These are phyloP conservation scores for Suhomyces vadensis DNA, from an alignment of 805 yeast species.

Conservation along the genomic window DNA sequence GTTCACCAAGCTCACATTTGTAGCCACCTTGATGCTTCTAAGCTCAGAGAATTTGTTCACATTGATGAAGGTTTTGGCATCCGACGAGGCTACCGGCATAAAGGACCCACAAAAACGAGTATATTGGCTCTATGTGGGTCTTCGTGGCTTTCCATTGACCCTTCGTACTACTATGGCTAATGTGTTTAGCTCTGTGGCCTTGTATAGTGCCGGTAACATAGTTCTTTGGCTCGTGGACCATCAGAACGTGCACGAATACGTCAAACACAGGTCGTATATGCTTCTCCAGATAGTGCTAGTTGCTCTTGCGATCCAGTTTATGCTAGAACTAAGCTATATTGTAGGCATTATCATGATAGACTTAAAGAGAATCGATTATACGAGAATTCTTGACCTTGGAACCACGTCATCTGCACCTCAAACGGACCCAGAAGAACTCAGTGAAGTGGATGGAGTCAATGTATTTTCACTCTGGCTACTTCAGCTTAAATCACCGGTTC, in stretches of 20 bases:
- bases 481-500: conserved; percentile 13
- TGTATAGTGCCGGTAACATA: conserved; percentile 7
- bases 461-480: conserved; percentile 26
- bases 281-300: conserved; percentile 29
- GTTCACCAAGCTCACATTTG: conserved; percentile 22
- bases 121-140: conserved; percentile 31
- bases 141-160: conserved; percentile 27
- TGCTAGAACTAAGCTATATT: conserved; percentile 63
- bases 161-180: conserved; percentile 24
- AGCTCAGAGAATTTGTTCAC: conserved; percentile 33
- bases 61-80: conserved; percentile 25
- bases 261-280: conserved; percentile 20
- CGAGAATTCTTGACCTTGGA: conserved; percentile 40
- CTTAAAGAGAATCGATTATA: conserved; percentile 59
- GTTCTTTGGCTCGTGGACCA: conserved; percentile 14
- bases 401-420: neutral
- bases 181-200: conserved; percentile 15
- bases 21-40: conserved; percentile 27
- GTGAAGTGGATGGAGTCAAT: conserved; percentile 27
- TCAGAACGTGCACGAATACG: conserved; percentile 15
- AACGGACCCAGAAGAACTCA: conserved; percentile 4
- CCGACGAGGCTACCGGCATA: conserved; percentile 20
- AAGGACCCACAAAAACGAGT: conserved; percentile 25
- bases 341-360: conserved; percentile 69
- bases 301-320: conserved; percentile 57